These are phyloP conservation scores for Grifola frondosa DNA, from an alignment of 1,284 basidiomycete genomes.

Conservation along the genomic window DNA sequence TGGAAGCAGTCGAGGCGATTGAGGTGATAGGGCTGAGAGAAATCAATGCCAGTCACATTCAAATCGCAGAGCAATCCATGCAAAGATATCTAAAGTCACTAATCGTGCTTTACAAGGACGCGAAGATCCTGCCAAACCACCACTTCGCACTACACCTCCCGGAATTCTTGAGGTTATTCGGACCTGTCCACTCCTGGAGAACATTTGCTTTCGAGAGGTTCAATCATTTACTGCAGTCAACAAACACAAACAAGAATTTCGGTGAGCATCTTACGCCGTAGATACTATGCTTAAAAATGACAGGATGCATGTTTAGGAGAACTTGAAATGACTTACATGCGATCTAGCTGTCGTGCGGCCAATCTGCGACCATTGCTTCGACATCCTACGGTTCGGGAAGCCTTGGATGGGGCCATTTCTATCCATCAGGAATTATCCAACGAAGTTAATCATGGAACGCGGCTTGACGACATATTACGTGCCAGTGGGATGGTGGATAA, in stretches of 20 bases:
- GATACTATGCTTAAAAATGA: not conserved
- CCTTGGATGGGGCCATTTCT: constrained; percentile 1
- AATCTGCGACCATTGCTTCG: constrained; percentile 13
- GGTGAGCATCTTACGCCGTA: not conserved
- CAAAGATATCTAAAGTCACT: constrained; percentile 22
- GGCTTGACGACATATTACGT: constrained; percentile 2
- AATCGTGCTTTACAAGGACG: constrained; percentile 25
- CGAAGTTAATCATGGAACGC: constrained; percentile 12
- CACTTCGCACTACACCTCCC: constrained; percentile 35
- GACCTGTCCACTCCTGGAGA: constrained; percentile 36
- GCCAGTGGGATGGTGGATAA: not conserved
- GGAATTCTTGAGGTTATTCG: constrained; percentile 29
- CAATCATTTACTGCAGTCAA: constrained; percentile 34
- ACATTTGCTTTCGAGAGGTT: constrained; percentile 34
- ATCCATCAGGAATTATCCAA: not conserved
- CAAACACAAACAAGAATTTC: constrained; percentile 31
- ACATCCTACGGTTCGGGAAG: not conserved
- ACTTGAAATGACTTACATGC: constrained; percentile 17
- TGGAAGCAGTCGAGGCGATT: constrained; percentile 30
- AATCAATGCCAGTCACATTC: constrained; percentile 19
- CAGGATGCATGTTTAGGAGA: constrained; percentile 8
- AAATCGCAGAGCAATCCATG: constrained; percentile 19
- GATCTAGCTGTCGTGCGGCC: constrained; percentile 9
- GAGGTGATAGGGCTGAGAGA: constrained; percentile 24
- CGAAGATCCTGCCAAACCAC: constrained; percentile 29